These are phyloP conservation scores for Tillandsia fasciculata DNA, from an alignment of 176 grass and related monocot species.

Conservation along the genomic window DNA sequence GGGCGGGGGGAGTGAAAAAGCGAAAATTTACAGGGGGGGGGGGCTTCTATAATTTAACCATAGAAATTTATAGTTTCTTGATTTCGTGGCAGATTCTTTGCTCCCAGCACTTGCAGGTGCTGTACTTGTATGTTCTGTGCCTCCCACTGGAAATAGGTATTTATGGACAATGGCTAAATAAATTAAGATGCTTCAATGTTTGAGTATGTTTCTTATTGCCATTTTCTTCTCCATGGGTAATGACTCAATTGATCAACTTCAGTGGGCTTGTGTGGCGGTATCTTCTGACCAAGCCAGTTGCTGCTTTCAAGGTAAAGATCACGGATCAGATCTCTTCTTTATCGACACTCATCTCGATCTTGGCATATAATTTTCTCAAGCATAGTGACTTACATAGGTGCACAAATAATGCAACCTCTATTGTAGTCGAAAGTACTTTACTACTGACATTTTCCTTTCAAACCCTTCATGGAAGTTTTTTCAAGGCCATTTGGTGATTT, in stretches of 20 bases:
- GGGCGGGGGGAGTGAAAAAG: no score
- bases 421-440: no score
- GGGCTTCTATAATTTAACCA: no score
- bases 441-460: neutral
- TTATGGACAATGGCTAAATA: neutral
- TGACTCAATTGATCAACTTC: slow-evolving; percentile 18
- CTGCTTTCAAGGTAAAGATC: slow-evolving; percentile 66
- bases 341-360: neutral
- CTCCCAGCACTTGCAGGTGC: slow-evolving; percentile 56
- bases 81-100: slow-evolving; percentile 16
- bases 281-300: slow-evolving; percentile 69
- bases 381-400: neutral
- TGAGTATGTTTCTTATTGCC: neutral
- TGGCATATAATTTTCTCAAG: neutral
- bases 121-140: slow-evolving; percentile 82
- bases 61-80: slow-evolving; percentile 1
- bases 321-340: slow-evolving; percentile 7
- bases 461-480: neutral
- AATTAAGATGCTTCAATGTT: slow-evolving; percentile 5
- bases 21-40: no score
- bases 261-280: slow-evolving; percentile 91
- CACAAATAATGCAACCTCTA: no score
- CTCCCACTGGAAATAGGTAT: slow-evolving; percentile 87
- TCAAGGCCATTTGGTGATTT: no score
- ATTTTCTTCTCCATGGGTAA: slow-evolving; percentile 15